Evolutionary conservation across 805 yeast genomes (phyloP).

Genomic region (Monosporozyma aerobia): DNA sequence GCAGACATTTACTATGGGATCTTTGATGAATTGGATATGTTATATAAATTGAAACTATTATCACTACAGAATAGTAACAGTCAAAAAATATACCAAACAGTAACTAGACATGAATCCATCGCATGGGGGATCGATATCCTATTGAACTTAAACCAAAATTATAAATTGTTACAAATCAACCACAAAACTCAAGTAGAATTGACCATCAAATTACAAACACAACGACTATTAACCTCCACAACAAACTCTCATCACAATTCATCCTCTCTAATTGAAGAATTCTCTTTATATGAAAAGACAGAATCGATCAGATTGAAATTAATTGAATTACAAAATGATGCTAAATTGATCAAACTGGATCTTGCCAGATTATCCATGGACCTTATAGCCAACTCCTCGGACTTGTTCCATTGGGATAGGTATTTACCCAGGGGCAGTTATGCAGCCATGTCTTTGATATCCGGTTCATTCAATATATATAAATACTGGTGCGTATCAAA

Average conservation of each 20-base stretch:
- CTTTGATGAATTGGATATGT: conserved; percentile 52
- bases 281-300: background rate
- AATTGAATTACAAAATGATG: conserved; percentile 25
- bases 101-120: conserved; percentile 48
- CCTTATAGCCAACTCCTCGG: conserved; percentile 39
- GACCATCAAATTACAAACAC: conserved; percentile 1
- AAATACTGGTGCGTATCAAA: conserved; percentile 22
- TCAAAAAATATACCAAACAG: conserved; percentile 26
- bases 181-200: conserved; percentile 41
- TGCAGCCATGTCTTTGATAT: conserved; percentile 20
- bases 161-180: conserved; percentile 19
- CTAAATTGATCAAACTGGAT: conserved; percentile 26
- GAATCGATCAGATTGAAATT: background rate
- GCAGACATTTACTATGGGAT: conserved; percentile 53
- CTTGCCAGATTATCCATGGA: conserved; percentile 37
- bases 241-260: background rate
- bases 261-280: background rate
- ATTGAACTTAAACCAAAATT: conserved; percentile 45
- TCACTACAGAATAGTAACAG: conserved; percentile 7
- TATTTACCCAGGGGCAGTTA: conserved; percentile 26
- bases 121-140: conserved; percentile 65
- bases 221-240: background rate
- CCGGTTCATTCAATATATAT: conserved; percentile 22
- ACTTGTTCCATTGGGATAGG: conserved; percentile 29
- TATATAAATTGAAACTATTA: conserved; percentile 39